A percentile compares a stretch with the other conserved stretches of the same genome.
phyloP scores from a whole-genome alignment of 148 eudicot genomes.

The Nepenthes mirabilis region DNA sequence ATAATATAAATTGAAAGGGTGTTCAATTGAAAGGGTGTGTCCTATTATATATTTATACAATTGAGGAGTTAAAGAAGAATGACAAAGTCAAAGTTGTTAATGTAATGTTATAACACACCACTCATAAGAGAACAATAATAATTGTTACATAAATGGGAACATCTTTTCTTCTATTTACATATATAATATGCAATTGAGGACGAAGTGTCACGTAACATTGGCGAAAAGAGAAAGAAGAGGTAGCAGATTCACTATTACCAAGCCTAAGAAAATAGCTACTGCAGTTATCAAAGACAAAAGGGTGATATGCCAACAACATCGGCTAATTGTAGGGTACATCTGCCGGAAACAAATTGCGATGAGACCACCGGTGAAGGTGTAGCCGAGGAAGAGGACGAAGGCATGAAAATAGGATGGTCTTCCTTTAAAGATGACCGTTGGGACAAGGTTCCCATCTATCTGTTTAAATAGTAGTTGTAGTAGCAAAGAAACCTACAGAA shows the following conservation, averaged over 20 bases:
- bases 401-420: not conserved
- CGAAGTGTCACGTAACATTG: too few relatives aligned
- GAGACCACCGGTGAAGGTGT: not conserved
- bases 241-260: not conserved
- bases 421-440: not conserved
- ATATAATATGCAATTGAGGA: too few relatives aligned
- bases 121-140: too few relatives aligned
- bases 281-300: not conserved
- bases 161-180: too few relatives aligned
- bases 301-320: not conserved
- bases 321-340: not conserved
- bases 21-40: too few relatives aligned
- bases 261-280: not conserved
- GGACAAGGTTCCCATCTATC: not conserved
- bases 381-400: not conserved
- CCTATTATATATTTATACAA: too few relatives aligned
- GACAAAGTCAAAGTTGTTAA: too few relatives aligned
- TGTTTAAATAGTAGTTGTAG: not conserved
- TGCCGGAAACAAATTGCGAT: not conserved
- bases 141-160: too few relatives aligned
- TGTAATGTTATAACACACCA: too few relatives aligned
- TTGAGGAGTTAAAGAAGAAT: too few relatives aligned
- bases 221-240: too few relatives aligned
- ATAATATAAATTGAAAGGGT: too few relatives aligned
- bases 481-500: not conserved